Conservation (phyloP, 2,329 filamentous ascomycete species). For the Fusarium sambucinum region DNA sequence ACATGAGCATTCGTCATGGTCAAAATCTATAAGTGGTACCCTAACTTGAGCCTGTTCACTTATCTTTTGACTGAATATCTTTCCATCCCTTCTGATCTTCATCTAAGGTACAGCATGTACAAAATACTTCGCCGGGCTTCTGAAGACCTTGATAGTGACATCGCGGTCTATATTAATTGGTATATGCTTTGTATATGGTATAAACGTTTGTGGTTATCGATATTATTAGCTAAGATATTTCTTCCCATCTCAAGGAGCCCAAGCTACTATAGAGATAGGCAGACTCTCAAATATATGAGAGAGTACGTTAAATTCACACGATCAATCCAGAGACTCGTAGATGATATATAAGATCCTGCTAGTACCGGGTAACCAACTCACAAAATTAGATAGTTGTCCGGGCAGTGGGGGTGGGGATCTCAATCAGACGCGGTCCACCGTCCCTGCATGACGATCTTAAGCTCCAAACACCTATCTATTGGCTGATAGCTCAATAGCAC, state of each 20-base stretch:
- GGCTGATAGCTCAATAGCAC: conserved; percentile 9
- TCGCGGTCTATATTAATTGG: background rate
- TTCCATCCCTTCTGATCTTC: background rate
- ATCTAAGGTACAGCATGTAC: background rate
- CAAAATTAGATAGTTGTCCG: background rate
- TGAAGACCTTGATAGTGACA: background rate
- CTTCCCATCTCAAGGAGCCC: background rate
- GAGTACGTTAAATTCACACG: background rate
- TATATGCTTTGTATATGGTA: background rate
- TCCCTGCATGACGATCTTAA: conserved; percentile 31
- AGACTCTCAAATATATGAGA: too few species aligned
- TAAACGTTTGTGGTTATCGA: background rate
- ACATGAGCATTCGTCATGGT: conserved; percentile 7
- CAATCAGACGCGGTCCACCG: conserved; percentile 7
- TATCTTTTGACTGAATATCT: background rate
- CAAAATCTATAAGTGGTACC: background rate
- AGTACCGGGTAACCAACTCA: conserved; percentile 12
- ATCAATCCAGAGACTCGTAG: background rate
- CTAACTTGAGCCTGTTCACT: background rate
- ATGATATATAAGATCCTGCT: too few species aligned
- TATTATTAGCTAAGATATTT: background rate
- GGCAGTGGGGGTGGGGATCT: conserved; percentile 26
- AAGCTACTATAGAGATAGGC: background rate
- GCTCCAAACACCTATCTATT: conserved; percentile 12
- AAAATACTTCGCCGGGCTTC: too few species aligned